phyloP scores from a whole-genome alignment of 768 basidiomycete species.

The Fistulinella prunicolor region DNA sequence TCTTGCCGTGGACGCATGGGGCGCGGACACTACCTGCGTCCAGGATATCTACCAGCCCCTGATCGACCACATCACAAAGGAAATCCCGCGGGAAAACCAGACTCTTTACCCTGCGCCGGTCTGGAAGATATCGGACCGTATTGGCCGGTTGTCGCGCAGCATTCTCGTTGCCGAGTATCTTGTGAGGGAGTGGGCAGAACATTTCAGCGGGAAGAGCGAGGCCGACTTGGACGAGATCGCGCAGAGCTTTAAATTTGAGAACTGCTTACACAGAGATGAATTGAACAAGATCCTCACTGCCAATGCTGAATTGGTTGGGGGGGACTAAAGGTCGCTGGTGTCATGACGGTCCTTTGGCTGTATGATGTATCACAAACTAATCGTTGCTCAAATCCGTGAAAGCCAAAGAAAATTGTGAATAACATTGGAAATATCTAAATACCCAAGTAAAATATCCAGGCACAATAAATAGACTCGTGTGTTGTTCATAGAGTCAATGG shows the following conservation, averaged over 20 bases:
- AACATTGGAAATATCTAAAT: no score
- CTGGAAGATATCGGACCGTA: conserved; percentile 56
- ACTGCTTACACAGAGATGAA: conserved; percentile 65
- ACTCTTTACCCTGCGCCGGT: conserved; percentile 61
- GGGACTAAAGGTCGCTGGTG: no score
- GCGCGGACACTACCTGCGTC: conserved; percentile 59
- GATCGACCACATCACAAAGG: conserved; percentile 55
- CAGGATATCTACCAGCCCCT: conserved; percentile 62
- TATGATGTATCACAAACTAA: no score
- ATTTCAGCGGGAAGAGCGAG: conserved; percentile 56
- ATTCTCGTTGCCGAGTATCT: conserved; percentile 71
- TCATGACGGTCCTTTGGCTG: no score
- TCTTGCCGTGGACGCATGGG: conserved; percentile 77
- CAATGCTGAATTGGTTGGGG: conserved; percentile 29
- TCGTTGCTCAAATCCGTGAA: no score
- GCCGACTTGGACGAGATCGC: conserved; percentile 70
- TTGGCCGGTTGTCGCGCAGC: conserved; percentile 59
- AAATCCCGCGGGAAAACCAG: conserved; percentile 50
- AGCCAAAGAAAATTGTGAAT: no score
- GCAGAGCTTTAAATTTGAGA: conserved; percentile 68
- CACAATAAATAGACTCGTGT: background rate
- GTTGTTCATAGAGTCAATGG: conserved; percentile 18
- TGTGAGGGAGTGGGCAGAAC: conserved; percentile 70
- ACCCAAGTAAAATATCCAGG: background rate
- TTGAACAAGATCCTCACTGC: conserved; percentile 55